These are phyloP conservation scores for Magnaporthiopsis incrustans DNA, from an alignment of 2,329 filamentous ascomycete genomes.

Conservation along the genomic window DNA sequence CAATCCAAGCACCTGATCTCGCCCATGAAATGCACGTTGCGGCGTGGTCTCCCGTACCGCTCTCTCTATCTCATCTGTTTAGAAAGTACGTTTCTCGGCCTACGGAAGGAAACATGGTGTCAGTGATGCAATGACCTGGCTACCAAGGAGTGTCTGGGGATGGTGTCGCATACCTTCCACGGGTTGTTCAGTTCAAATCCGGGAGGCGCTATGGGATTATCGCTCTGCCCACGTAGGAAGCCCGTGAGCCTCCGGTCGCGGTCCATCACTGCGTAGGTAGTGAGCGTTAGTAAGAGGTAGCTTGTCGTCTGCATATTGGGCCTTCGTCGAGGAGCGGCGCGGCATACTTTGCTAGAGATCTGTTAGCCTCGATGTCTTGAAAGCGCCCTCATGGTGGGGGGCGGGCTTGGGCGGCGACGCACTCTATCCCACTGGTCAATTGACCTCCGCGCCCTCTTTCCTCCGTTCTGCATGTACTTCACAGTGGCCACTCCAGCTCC, in stretches of 20 bases:
- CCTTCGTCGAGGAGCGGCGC: not conserved
- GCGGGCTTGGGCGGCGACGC: constrained; percentile 16
- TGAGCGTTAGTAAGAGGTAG: not conserved
- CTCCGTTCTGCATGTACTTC: constrained; percentile 50
- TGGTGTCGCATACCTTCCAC: constrained; percentile 47
- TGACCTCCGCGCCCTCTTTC: constrained; percentile 52
- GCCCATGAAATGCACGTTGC: constrained; percentile 1
- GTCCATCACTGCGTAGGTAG: constrained; percentile 49
- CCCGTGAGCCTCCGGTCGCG: constrained; percentile 56
- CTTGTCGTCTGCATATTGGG: too few species aligned
- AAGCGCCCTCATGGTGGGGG: not conserved
- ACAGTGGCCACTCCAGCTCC: constrained; percentile 51
- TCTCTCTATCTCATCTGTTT: not conserved
- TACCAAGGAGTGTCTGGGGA: not conserved
- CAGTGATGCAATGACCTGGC: constrained; percentile 3
- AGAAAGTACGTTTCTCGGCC: constrained; percentile 44
- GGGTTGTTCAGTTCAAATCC: constrained; percentile 57
- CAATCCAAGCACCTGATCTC: not conserved
- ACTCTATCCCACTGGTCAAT: constrained; percentile 58
- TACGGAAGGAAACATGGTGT: constrained; percentile 19
- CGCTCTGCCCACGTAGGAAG: constrained; percentile 48
- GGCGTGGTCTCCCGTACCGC: constrained; percentile 21
- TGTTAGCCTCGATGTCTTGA: constrained; percentile 27
- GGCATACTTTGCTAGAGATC: constrained; percentile 44
- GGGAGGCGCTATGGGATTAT: constrained; percentile 43